Evolutionary conservation across 495 filamentous ascomycete species (phyloP), one percentile per base, ranked within the genome.

Genomic region (Aspergillus taichungensis): DNA sequence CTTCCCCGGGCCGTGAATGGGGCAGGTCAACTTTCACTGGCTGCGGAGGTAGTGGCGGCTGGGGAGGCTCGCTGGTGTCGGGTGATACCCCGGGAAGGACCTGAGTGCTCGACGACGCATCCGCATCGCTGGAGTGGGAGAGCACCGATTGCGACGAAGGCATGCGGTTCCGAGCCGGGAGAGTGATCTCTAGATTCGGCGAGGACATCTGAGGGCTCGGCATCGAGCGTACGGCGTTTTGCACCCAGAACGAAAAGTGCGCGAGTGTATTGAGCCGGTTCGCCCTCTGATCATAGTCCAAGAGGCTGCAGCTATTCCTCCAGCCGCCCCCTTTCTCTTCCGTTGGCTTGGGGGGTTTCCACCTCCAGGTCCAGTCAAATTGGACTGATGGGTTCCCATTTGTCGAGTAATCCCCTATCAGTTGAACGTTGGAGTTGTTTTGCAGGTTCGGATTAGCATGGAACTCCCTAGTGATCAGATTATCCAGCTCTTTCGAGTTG

Each of bases 391-490:
- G 68, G 48, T 74, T 84, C 12, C 88, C 88, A 8, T 76, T 81
- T 1, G 92, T 98, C 0, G 79, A 74, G 62, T 78, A 95, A 59
- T 92, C 88, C 0, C 92, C 92, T 6, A 97, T 80, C 10, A 98
- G 69, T 47, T 91, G 85, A 9, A 98, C 92, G 63, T 95, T 96
- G 18, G 88, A 78, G 53, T 97, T 96, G 59, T 95, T 95, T 69
- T 98, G 92, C 28, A 98, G 69, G 61, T 98, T 98, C 0, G 94
- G 92, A 53, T 98, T 90, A 28, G 91, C 88, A 50, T 97, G 88
- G 56, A 98, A 96, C 62, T 98, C 92, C 50, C 88, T 73, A 13
- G 88, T 96, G 36, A 96, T 83, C 24, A 98, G 71, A 52, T 92
- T 96, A 55, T 96, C 92, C 9, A 98, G 75, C 48, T 96, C 92